A percentile compares a stretch with the other conserved stretches of the same genome.
These are phyloP conservation scores for Gynandropsis gynandra DNA, from an alignment of 345 rosid genomes.

Conservation along the genomic window DNA sequence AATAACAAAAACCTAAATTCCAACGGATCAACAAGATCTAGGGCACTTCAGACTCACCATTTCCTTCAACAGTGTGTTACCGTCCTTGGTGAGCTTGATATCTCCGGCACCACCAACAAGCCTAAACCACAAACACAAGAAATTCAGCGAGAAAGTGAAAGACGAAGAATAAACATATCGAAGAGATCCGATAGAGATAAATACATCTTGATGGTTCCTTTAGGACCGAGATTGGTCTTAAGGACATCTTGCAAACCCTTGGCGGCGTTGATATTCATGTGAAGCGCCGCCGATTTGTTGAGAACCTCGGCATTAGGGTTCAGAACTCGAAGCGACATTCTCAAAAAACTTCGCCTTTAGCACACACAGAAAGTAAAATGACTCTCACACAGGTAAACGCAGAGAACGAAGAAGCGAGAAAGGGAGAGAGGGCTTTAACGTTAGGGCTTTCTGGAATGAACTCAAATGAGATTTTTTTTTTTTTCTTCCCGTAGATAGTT, in stretches of 20 bases:
- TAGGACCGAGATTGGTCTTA: conserved; percentile 95
- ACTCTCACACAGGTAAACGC: no score
- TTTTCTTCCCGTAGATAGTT: no score
- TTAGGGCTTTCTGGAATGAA: conserved; percentile 23
- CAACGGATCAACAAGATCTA: conserved; percentile 19
- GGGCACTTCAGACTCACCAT: conserved; percentile 41
- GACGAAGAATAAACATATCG: background rate
- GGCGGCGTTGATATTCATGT: conserved; percentile 97
- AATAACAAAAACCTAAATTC: conserved; percentile 10
- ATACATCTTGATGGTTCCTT: conserved; percentile 94
- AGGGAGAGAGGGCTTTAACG: background rate
- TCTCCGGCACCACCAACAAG: conserved; percentile 99
- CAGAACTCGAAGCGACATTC: conserved; percentile 81
- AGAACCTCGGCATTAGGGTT: conserved; percentile 98
- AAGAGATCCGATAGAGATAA: background rate
- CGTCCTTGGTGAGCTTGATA: conserved; percentile 95
- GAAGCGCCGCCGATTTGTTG: conserved; percentile 98
- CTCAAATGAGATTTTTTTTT: background rate
- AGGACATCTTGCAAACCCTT: conserved; percentile 97
- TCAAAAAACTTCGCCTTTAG: conserved; percentile 17
- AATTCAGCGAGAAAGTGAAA: background rate
- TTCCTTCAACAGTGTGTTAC: conserved; percentile 93
- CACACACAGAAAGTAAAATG: no score
- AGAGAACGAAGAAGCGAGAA: background rate
- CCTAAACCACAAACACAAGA: conserved; percentile 33